A percentile compares a stretch with the other conserved stretches of the same genome.
Conservation (phyloP, 1,139 yeast genomes). For the Debaryomycetaceae sp. region DNA sequence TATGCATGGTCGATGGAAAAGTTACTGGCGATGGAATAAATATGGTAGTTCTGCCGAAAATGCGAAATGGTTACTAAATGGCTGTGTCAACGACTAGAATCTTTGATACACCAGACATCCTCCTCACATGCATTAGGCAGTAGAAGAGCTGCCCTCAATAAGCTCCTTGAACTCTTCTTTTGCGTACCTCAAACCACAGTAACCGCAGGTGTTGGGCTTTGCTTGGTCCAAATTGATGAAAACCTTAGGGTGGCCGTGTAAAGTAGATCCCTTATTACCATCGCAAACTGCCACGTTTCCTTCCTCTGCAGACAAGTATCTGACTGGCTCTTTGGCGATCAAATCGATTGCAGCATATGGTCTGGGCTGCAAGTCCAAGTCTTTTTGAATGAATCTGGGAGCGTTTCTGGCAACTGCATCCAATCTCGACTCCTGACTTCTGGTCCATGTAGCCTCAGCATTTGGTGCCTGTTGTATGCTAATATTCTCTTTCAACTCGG, state of each 20-base stretch:
- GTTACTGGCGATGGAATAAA: not conserved
- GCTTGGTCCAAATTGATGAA: constrained; percentile 79
- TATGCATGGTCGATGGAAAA: not conserved
- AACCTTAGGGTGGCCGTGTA: constrained; percentile 84
- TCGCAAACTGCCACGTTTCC: constrained; percentile 75
- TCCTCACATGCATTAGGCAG: not conserved
- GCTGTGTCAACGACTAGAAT: too few relatives aligned
- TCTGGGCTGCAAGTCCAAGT: constrained; percentile 66
- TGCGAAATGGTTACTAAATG: not conserved
- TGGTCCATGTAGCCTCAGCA: constrained; percentile 67
- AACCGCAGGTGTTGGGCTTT: constrained; percentile 69
- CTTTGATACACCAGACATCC: not conserved
- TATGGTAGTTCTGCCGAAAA: not conserved
- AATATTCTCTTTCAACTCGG: constrained; percentile 34
- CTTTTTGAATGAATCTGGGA: constrained; percentile 66
- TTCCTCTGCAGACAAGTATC: constrained; percentile 50
- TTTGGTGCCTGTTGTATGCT: constrained; percentile 70
- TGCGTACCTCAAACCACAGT: constrained; percentile 72
- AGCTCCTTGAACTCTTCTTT: constrained; percentile 43
- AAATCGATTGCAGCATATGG: constrained; percentile 85
- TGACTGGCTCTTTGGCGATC: constrained; percentile 71
- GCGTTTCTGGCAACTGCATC: constrained; percentile 58
- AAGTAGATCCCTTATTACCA: constrained; percentile 67
- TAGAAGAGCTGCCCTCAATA: constrained; percentile 27
- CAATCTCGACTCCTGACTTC: constrained; percentile 60